Evolutionary conservation across 148 eudicot species (phyloP), one percentile per base, ranked within the genome.

Genomic region (Talinum fruticosum): DNA sequence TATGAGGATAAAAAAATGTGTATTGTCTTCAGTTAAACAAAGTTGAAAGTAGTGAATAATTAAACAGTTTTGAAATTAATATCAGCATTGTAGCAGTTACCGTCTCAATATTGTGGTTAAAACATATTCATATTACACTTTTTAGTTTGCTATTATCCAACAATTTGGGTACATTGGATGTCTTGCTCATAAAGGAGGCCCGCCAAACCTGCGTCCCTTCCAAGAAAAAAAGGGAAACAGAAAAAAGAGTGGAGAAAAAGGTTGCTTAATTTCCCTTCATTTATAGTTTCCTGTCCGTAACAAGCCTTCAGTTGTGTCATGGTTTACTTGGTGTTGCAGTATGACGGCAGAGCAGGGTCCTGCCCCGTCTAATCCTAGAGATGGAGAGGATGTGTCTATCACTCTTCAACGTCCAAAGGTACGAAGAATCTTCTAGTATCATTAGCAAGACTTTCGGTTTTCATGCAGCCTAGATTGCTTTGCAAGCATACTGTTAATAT

Each of bases 261-360:
- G 54, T 49, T 49, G 32, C 66, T 62, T 62, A 62, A 62, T 28
- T 10, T 29, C 16, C 66, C 33, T 57, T 37, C 21, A 33, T 78
- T 4, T 16, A 16, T 44, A 18, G 23, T 67, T 73, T 67, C 14
- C 74, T 69, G 64, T 45, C 34, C 23, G 66, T 21, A 61, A 28
- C 16, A 74, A 49, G n/a, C 16, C 57, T 72, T 81, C 67, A 47
- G 67, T 51, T 79, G n/a, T 79, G 68, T 68, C 54, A 66, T 84
- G 72, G 71, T 83, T 79, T 14, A 72, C 51, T 82, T 85, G 79
- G 49, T 79, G 34, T 87, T 84, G 66, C 87, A 96, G 99, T 80
- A 90, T 96, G 99, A 85, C 98, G 26, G 96, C 90, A 78, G 99
- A 96, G 85, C 99, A 86, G 81, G 47, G 70, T 83, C 93, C 82